Base-by-base conservation (phyloP, 2,329 filamentous ascomycete species). In the Epichloe sibirici region DNA sequence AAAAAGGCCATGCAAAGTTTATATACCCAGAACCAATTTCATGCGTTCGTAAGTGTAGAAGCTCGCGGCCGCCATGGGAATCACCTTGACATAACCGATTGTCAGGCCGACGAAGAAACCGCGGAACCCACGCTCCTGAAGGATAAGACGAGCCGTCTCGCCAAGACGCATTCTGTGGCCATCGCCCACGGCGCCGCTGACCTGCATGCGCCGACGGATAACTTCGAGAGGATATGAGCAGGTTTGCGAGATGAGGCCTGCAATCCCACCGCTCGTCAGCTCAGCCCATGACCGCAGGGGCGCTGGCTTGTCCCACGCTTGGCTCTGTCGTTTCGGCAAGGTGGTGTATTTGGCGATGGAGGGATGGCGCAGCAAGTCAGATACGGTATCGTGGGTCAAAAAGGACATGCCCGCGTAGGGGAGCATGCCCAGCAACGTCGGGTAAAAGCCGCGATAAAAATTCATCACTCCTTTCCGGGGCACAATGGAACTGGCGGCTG, bases 381-480 rank as follows among this genome's bases (percentile, higher is more conserved):
- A 88, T 42, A 86, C 81, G 4, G 88, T 89, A 67, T 98, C 93
- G 71, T 98, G 93, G 0, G 89, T 95, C 42, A 98, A 78, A 71
- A 98, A 98, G 1, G 90, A 95, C 63, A 94, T 85, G 61, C 93
- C 93, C 1, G 93, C 93, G 64, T 98, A 98, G 0, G 93, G 93
- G 1, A 98, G 74, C 91, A 98, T 98, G 60, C 93, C 93, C 55
- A 94, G 75, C 5, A 98, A 69, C 0, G 93, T 97, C 0, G 91
- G 88, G 0, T 83, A 81, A 67, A 98, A 98, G 48, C 93, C 93
- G 48, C 93, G 83, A 70, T 96, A 98, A 67, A 98, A 98, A 68
- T 98, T 98, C 52, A 81, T 70, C 1, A 97, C 66, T 4, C 91
- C 91, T 11, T 76, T 77, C 28, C 74, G 75, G 0, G 87, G 84